Evolutionary conservation across 2,329 filamentous ascomycete species (phyloP).

Genomic region (Trichocomaceae sp.): DNA sequence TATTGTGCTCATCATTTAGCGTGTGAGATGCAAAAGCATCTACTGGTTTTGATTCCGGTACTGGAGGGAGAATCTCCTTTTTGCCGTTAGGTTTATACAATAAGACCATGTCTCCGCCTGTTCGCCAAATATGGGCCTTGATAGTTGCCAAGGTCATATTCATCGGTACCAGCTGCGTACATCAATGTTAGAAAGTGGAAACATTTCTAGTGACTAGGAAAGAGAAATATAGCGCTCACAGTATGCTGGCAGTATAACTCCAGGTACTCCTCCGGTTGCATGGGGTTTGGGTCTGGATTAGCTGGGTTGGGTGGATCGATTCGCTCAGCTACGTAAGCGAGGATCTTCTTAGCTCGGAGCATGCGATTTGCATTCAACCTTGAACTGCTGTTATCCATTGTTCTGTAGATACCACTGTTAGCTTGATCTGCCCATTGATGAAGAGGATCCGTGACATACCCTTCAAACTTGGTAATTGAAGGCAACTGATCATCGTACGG

Average conservation of each 20-base stretch:
- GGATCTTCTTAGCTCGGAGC: slow-evolving; percentile 89
- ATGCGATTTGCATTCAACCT: slow-evolving; percentile 94
- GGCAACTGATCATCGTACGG: slow-evolving; percentile 72
- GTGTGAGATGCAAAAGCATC: neutral
- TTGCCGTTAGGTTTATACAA: slow-evolving; percentile 90
- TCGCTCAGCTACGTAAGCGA: slow-evolving; percentile 84
- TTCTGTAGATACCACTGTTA: slow-evolving; percentile 9
- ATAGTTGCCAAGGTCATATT: slow-evolving; percentile 93
- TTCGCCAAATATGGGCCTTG: slow-evolving; percentile 87
- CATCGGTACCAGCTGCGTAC: slow-evolving; percentile 50
- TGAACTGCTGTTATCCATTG: slow-evolving; percentile 57
- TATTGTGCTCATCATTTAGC: neutral
- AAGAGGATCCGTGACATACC: slow-evolving; percentile 37
- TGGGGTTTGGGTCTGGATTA: slow-evolving; percentile 51
- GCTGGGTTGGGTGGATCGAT: slow-evolving; percentile 66
- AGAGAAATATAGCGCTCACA: slow-evolving; percentile 45
- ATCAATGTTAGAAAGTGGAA: neutral
- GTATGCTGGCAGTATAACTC: slow-evolving; percentile 93
- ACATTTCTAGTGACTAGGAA: neutral
- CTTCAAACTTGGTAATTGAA: slow-evolving; percentile 65
- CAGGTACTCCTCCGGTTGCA: slow-evolving; percentile 85
- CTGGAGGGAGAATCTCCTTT: slow-evolving; percentile 44
- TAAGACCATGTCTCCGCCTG: slow-evolving; percentile 83
- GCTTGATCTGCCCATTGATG: slow-evolving; percentile 4
- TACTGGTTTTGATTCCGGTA: neutral